Percentiles rank a stretch among this genome's conserved stretches.
Conservation (phyloP, 495 filamentous ascomycete species). For the Penicillium flavigenum region DNA sequence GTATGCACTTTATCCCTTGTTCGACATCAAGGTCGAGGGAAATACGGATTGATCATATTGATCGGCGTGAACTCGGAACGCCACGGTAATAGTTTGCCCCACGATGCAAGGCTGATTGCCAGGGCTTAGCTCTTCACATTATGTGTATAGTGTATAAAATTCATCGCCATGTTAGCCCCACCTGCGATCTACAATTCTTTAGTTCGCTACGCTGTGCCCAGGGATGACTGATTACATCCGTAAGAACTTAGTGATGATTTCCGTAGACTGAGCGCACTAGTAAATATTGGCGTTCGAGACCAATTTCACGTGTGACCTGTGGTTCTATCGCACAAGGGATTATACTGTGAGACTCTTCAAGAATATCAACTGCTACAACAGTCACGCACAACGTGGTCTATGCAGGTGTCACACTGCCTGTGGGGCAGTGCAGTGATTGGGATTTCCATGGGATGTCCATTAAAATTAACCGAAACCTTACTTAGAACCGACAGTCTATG, state of each 20-base stretch:
- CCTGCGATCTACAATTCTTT: neutral
- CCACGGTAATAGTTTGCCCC: constrained; percentile 25
- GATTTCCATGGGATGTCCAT: neutral
- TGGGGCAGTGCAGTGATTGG: neutral
- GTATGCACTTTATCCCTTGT: constrained; percentile 29
- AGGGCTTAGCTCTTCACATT: constrained; percentile 6
- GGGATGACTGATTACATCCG: neutral
- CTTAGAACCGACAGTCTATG: constrained; percentile 5
- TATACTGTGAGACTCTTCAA: neutral
- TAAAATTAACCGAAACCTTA: neutral
- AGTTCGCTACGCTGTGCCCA: neutral
- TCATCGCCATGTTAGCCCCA: neutral
- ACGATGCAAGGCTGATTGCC: constrained; percentile 26
- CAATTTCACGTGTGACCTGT: neutral
- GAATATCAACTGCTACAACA: neutral
- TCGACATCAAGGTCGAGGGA: constrained; percentile 11
- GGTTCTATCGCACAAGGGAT: neutral
- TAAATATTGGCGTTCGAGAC: neutral
- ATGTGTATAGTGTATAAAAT: neutral
- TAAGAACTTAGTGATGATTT: neutral
- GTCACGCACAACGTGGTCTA: constrained; percentile 4
- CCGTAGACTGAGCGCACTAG: neutral
- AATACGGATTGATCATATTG: constrained; percentile 23
- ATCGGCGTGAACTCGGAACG: constrained; percentile 18
- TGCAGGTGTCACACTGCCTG: constrained; percentile 3